phyloP scores from a whole-genome alignment of 305 asterid genomes.

The Fraxinus angustifolia region DNA sequence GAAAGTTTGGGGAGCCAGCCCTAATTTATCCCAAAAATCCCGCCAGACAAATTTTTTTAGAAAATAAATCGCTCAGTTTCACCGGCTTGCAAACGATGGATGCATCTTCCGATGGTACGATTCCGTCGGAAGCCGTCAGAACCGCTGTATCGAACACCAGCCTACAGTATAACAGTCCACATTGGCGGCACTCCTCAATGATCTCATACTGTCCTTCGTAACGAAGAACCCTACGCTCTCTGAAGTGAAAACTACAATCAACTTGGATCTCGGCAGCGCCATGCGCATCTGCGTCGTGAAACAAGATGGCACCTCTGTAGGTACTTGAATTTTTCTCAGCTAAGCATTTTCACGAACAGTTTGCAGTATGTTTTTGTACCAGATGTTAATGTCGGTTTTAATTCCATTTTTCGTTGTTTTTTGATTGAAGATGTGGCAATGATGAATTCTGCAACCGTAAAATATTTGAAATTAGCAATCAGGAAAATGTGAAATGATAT shows the following conservation, averaged over 20 bases:
- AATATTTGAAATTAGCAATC: slow-evolving; percentile 65
- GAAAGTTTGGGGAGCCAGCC: too few species aligned
- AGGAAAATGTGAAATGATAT: slow-evolving; percentile 54
- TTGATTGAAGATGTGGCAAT: slow-evolving; percentile 53
- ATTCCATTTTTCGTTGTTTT: neutral
- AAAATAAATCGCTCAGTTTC: neutral
- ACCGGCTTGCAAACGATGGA: slow-evolving; percentile 18
- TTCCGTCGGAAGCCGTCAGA: slow-evolving; percentile 12
- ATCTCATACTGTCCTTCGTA: slow-evolving; percentile 73
- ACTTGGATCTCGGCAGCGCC: slow-evolving; percentile 90
- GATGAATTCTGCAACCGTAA: slow-evolving; percentile 73
- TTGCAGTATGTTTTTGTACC: slow-evolving; percentile 4
- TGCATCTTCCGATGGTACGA: slow-evolving; percentile 20
- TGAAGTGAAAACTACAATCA: slow-evolving; percentile 82
- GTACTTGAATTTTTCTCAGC: slow-evolving; percentile 33
- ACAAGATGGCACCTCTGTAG: slow-evolving; percentile 59
- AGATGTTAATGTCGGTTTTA: neutral
- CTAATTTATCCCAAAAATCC: too few species aligned
- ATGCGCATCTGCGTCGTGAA: slow-evolving; percentile 73
- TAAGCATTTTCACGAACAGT: slow-evolving; percentile 38
- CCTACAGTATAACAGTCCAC: slow-evolving; percentile 61
- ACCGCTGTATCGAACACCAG: slow-evolving; percentile 17
- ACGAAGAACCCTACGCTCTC: slow-evolving; percentile 65
- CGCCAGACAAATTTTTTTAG: too few species aligned
- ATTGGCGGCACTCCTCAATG: slow-evolving; percentile 61